These are phyloP conservation scores for Colletotrichum sp. DNA, from an alignment of 2,329 filamentous ascomycete species.

Conservation along the genomic window DNA sequence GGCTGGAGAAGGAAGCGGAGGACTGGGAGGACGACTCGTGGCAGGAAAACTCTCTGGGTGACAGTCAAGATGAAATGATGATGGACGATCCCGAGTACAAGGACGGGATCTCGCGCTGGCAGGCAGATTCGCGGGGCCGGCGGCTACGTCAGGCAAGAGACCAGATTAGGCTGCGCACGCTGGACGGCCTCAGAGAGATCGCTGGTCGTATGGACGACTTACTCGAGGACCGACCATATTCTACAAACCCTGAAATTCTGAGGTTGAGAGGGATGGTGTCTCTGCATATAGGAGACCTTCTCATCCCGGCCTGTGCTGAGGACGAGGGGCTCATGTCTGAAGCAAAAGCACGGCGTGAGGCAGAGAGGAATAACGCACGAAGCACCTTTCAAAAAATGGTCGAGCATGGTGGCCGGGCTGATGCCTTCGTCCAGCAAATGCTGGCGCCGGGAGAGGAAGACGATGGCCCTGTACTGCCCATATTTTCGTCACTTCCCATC, in stretches of 20 bases:
- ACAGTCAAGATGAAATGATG: conserved; percentile 14
- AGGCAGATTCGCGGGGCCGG: conserved; percentile 19
- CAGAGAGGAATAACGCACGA: conserved; percentile 40
- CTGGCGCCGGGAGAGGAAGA: conserved; percentile 31
- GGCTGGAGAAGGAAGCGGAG: conserved; percentile 35
- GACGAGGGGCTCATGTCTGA: conserved; percentile 34
- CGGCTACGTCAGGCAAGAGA: conserved; percentile 38
- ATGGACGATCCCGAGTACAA: conserved; percentile 28
- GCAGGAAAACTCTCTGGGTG: conserved; percentile 13
- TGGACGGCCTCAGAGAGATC: conserved; percentile 66
- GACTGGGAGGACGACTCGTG: conserved; percentile 30
- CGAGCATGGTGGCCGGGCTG: conserved; percentile 33
- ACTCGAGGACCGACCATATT: conserved; percentile 73
- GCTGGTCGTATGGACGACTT: conserved; percentile 73
- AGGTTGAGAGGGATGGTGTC: conserved; percentile 76
- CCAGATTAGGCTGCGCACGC: conserved; percentile 53
- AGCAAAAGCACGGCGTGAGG: conserved; percentile 16
- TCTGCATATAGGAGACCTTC: conserved; percentile 77
- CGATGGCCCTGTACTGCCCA: conserved; percentile 26
- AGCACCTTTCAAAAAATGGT: conserved; percentile 42
- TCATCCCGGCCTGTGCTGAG: conserved; percentile 43
- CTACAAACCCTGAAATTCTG: conserved; percentile 69
- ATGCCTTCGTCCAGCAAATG: conserved; percentile 34
- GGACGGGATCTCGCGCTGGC: conserved; percentile 20
- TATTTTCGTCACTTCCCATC: conserved; percentile 38